Percentiles rank a stretch among this genome's conserved stretches.
These are phyloP conservation scores for Haberlea rhodopensis DNA, from an alignment of 257 asterid genomes.

Conservation along the genomic window DNA sequence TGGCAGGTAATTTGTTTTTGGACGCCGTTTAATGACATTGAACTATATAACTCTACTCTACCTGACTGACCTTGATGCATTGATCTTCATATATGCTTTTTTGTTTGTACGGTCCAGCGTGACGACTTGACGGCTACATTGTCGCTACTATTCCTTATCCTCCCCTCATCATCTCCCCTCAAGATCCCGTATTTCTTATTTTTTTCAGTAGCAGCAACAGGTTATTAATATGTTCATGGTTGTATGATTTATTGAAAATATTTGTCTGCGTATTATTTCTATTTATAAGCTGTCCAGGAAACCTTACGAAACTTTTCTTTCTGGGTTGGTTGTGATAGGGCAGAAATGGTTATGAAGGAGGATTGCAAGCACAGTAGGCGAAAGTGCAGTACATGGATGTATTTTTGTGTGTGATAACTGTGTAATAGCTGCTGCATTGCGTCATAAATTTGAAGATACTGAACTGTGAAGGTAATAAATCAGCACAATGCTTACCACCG, in stretches of 20 bases:
- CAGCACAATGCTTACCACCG: too few species aligned
- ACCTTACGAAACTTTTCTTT: conserved; percentile 15
- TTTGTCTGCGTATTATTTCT: background rate
- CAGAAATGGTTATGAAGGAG: conserved; percentile 51
- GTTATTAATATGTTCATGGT: conserved; percentile 16
- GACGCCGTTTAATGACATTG: background rate
- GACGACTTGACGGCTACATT: conserved; percentile 56
- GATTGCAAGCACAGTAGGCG: conserved; percentile 12
- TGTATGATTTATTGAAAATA: too few species aligned
- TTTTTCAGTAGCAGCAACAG: conserved; percentile 64
- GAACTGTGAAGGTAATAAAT: background rate
- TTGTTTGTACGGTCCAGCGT: conserved; percentile 45
- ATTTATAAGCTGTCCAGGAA: conserved; percentile 8
- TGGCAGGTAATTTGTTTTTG: conserved; percentile 52
- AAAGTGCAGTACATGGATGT: too few species aligned
- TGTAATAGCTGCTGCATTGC: too few species aligned
- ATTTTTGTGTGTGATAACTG: too few species aligned
- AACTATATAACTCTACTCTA: background rate
- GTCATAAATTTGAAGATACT: background rate
- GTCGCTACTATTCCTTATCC: conserved; percentile 60
- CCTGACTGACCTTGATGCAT: background rate
- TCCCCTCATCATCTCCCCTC: conserved; percentile 48
- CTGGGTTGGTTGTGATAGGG: conserved; percentile 48
- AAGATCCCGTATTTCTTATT: conserved; percentile 55
- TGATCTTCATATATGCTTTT: background rate